Conservation (phyloP, 2,329 filamentous ascomycete species). For the Epichloe hybrida region DNA sequence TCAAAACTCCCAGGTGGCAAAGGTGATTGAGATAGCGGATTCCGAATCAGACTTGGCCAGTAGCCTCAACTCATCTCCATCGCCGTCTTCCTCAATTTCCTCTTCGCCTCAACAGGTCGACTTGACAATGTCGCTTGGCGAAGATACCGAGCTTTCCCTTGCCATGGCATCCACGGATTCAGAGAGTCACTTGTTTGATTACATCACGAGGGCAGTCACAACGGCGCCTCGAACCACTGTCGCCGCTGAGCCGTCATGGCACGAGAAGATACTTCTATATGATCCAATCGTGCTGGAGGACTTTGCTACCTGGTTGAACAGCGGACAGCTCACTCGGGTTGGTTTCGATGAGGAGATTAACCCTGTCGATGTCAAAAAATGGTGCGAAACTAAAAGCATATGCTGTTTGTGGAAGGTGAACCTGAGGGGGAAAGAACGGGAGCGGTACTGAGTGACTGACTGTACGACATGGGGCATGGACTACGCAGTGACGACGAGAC, state of each 20-base stretch:
- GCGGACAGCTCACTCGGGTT: constrained; percentile 46
- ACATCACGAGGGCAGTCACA: constrained; percentile 42
- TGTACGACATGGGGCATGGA: background rate
- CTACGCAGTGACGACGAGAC: background rate
- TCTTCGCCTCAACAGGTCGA: constrained; percentile 30
- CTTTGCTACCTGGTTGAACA: constrained; percentile 69
- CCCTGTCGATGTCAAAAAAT: constrained; percentile 60
- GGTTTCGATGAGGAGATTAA: constrained; percentile 54
- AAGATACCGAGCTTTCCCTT: constrained; percentile 33
- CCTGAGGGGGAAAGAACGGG: constrained; percentile 37
- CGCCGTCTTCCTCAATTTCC: constrained; percentile 25
- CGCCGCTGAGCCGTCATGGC: constrained; percentile 51
- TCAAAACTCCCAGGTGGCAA: constrained; percentile 5
- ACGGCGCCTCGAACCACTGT: constrained; percentile 36
- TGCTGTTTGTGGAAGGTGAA: constrained; percentile 65
- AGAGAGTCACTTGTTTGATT: constrained; percentile 32
- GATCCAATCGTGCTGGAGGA: constrained; percentile 85
- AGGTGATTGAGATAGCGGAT: constrained; percentile 36
- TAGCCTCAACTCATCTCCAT: constrained; percentile 19
- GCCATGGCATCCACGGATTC: constrained; percentile 24
- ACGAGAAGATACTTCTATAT: constrained; percentile 88
- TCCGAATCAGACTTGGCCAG: constrained; percentile 29
- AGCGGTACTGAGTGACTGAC: constrained; percentile 13
- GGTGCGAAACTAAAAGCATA: constrained; percentile 79
- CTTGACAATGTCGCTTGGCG: constrained; percentile 28